These are phyloP conservation scores for Raffaelea ambrosiae DNA, from an alignment of 2,329 filamentous ascomycete genomes.

Conservation along the genomic window DNA sequence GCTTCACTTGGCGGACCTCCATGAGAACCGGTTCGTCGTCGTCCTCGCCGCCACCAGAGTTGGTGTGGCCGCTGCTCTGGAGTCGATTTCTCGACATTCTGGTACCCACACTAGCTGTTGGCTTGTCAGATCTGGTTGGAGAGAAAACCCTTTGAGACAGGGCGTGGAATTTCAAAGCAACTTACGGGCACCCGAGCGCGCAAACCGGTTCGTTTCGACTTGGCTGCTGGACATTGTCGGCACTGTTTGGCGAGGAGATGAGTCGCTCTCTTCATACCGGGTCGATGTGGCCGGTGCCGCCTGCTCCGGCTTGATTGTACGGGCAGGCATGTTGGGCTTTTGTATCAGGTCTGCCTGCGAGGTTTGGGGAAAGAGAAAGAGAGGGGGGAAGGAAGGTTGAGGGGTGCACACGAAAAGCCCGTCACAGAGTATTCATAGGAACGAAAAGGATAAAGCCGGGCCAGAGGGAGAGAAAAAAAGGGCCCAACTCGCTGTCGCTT, in stretches of 20 bases:
- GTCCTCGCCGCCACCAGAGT: conserved; percentile 9
- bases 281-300: too few species aligned
- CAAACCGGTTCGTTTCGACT: conserved; percentile 5
- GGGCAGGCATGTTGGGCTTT: too few species aligned
- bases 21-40: conserved; percentile 18
- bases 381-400: too few species aligned
- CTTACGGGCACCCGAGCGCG: conserved; percentile 18
- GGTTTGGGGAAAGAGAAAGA: too few species aligned
- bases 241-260: neutral
- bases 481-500: too few species aligned
- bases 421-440: too few species aligned
- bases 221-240: neutral
- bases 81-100: neutral
- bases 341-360: too few species aligned
- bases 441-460: too few species aligned
- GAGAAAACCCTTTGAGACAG: neutral
- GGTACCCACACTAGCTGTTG: conserved; percentile 21
- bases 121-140: neutral
- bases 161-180: neutral
- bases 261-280: neutral
- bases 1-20: conserved; percentile 16
- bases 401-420: too few species aligned
- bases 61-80: neutral
- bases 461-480: too few species aligned
- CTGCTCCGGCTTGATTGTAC: too few species aligned